Evolutionary conservation across 2,329 filamentous ascomycete genomes (phyloP), one percentile per base, ranked within the genome.

Genomic region (Periconia digitata): DNA sequence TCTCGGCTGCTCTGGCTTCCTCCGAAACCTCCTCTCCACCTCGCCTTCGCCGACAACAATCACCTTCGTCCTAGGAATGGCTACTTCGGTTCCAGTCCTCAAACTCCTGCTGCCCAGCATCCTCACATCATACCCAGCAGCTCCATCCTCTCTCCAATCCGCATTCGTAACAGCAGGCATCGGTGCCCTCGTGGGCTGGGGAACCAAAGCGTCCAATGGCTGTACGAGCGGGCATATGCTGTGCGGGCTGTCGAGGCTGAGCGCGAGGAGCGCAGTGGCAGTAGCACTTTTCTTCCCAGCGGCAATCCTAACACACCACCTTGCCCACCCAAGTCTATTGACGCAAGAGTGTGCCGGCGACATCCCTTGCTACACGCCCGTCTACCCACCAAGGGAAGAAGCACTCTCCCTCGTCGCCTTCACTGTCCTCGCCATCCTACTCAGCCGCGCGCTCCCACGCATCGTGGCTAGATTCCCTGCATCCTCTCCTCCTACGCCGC

Each of bases 161-260:
- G 63, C 66, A n/a, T 52, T 72, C 6, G 63, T 70, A 34, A 76
- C 74, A 0, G 44, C 75, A 10, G 69, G 68, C 2, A 62, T 74
- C 8, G 78, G 77, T 0, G 63, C 73, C 13, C 45, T 80, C 29
- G 63, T 79, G 22, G 79, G 79, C 17, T 78, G 75, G 74, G 79
- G 79, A 15, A 80, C 79, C 15, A 80, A 79, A 70, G 78, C 79
- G 54, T 59, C 60, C 35, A 72, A 73, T 45, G 79, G 79, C 16
- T 82, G 79, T 55, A 81, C 79, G 8, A 80, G 78, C 2, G 79
- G 79, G 43, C 79, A 82, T 55, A 80, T 81, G 75, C 74, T 82
- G 24, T 80, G 78, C 51, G 79, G 79, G 1, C 57, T 81, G 4
- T 72, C 76, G 5, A 72, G 77, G 35, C 67, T 79, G 21, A 79